Conservation (phyloP, 495 filamentous ascomycete species). For the Trichoderma orchidacearum region DNA sequence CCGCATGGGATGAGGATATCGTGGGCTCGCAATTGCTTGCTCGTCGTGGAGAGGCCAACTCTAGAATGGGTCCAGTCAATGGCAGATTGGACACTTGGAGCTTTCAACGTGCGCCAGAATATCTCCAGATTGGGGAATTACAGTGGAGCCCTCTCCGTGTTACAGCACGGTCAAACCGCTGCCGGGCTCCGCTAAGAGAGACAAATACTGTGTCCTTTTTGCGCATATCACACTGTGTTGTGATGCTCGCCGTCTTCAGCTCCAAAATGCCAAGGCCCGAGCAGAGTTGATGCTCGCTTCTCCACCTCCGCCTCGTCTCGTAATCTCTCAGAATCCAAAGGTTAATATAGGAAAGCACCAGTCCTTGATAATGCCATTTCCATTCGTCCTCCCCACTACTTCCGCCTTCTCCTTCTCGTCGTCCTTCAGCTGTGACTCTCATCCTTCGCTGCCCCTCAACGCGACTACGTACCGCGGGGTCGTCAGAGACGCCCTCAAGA, state of each 20-base stretch:
- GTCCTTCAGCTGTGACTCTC: conserved; percentile 54
- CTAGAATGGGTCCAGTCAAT: background rate
- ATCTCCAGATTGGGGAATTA: background rate
- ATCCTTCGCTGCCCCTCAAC: conserved; percentile 69
- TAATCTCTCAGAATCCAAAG: too few species aligned
- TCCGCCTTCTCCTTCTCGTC: conserved; percentile 66
- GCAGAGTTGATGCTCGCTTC: background rate
- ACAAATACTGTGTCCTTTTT: too few species aligned
- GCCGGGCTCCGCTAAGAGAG: background rate
- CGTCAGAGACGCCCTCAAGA: conserved; percentile 63
- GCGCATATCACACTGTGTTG: background rate
- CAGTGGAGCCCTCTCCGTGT: background rate
- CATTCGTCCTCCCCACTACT: conserved; percentile 72
- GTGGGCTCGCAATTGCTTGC: background rate
- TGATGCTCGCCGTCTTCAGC: background rate
- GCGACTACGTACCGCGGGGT: conserved; percentile 68
- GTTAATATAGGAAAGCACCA: too few species aligned
- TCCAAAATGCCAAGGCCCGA: background rate
- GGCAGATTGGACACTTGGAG: background rate
- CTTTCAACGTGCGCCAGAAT: background rate
- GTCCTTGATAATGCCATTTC: conserved; percentile 69
- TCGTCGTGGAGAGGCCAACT: background rate
- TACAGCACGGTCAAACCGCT: too few species aligned
- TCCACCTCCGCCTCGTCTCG: too few species aligned
- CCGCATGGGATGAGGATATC: conserved; percentile 6